Conservation (phyloP, 2,329 filamentous ascomycete species). For the Teratosphaeria destructans region DNA sequence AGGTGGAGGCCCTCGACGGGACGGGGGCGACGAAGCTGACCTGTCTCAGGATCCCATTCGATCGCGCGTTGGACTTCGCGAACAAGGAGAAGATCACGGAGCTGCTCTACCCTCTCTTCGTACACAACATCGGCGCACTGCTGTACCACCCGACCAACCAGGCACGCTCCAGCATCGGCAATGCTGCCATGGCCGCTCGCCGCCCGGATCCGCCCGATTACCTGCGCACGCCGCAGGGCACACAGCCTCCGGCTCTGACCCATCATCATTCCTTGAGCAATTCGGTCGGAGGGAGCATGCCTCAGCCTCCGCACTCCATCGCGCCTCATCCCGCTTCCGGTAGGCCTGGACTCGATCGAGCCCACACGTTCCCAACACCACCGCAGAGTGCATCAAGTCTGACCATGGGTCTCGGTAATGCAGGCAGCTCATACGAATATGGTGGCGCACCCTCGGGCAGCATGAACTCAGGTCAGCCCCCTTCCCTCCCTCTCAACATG, state of each 20-base stretch:
- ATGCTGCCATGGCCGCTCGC: conserved; percentile 62
- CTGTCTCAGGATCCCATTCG: conserved; percentile 77
- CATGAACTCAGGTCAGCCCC: conserved; percentile 54
- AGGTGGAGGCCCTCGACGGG: conserved; percentile 30
- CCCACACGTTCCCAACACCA: conserved; percentile 88
- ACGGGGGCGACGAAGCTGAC: background rate
- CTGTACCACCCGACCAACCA: conserved; percentile 91
- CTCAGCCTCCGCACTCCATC: conserved; percentile 58
- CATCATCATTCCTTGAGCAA: conserved; percentile 59
- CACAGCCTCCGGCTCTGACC: conserved; percentile 59
- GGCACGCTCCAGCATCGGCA: conserved; percentile 47
- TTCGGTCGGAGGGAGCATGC: conserved; percentile 47
- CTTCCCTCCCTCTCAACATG: conserved; percentile 72
- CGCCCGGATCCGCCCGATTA: conserved; percentile 38
- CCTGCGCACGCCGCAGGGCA: conserved; percentile 50
- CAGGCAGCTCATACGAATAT: conserved; percentile 73
- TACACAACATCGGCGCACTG: conserved; percentile 89
- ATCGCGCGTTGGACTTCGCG: conserved; percentile 93
- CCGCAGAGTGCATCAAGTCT: conserved; percentile 87
- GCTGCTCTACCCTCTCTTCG: conserved; percentile 86
- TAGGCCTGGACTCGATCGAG: conserved; percentile 69
- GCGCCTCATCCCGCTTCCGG: conserved; percentile 46
- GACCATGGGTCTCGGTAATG: conserved; percentile 58
- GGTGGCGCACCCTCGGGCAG: conserved; percentile 35
- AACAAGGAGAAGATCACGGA: conserved; percentile 99